Conservation (phyloP, 495 filamentous ascomycete species). For the Aspergillus conjunctus region DNA sequence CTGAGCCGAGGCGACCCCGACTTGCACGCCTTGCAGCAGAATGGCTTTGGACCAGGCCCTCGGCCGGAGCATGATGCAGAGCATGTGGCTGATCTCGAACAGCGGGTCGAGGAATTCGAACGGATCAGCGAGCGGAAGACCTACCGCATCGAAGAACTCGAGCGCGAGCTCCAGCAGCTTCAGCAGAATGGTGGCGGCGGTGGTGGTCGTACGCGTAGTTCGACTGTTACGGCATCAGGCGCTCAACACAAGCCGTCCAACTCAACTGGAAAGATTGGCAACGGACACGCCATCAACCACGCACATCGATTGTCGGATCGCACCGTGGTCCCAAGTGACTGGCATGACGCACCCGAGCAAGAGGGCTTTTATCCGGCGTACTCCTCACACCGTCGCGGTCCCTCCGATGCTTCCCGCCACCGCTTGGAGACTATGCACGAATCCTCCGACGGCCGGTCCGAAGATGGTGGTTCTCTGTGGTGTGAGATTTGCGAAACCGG, state of each 20-base stretch:
- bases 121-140: constrained; percentile 68
- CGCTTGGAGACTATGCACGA: constrained; percentile 64
- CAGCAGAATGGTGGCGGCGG: constrained; percentile 27
- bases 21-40: constrained; percentile 32
- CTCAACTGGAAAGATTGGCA: constrained; percentile 36
- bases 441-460: constrained; percentile 71
- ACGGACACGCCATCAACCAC: constrained; percentile 33
- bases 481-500: constrained; percentile 94
- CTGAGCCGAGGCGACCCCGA: constrained; percentile 70
- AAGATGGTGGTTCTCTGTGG: constrained; percentile 77
- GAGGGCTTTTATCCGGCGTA: constrained; percentile 35
- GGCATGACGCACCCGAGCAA: constrained; percentile 42
- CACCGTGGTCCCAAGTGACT: constrained; percentile 49
- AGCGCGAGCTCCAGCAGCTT: constrained; percentile 78
- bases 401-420: constrained; percentile 37
- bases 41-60: constrained; percentile 24
- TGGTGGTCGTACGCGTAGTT: constrained; percentile 39
- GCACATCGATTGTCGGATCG: constrained; percentile 49
- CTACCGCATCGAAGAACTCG: constrained; percentile 83
- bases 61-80: constrained; percentile 36
- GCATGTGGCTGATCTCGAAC: constrained; percentile 58
- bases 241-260: constrained; percentile 43
- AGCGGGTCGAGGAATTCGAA: constrained; percentile 75
- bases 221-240: constrained; percentile 45
- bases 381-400: constrained; percentile 30